Percentiles rank a stretch among this genome's conserved stretches.
phyloP scores from a whole-genome alignment of 768 basidiomycete species.

The Pholiota molesta region DNA sequence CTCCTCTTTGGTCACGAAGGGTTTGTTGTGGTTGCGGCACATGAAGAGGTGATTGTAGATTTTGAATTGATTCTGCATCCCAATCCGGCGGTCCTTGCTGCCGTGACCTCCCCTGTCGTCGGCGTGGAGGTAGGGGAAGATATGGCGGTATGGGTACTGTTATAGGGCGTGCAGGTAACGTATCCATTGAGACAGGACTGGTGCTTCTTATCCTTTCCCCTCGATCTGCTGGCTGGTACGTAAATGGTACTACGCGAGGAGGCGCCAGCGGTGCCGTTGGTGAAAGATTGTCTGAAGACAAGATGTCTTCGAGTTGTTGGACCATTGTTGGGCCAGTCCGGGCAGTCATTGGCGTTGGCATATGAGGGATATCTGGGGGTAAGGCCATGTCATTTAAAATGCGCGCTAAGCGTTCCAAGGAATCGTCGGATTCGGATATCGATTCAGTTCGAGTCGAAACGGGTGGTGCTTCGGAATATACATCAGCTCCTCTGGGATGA shows the following conservation, averaged over 20 bases:
- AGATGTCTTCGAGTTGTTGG: constrained; percentile 61
- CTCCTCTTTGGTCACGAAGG: background rate
- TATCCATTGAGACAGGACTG: constrained; percentile 36
- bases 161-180: constrained; percentile 28
- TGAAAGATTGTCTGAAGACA: constrained; percentile 48
- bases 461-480: constrained; percentile 1
- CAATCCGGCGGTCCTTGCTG: background rate
- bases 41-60: background rate
- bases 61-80: background rate
- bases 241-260: constrained; percentile 56
- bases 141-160: constrained; percentile 19
- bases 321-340: constrained; percentile 56
- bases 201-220: constrained; percentile 35
- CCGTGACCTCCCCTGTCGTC: background rate
- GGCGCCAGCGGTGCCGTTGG: constrained; percentile 46
- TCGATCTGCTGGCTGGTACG: constrained; percentile 51
- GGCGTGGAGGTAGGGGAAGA: background rate
- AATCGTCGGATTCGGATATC: constrained; percentile 31
- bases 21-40: background rate
- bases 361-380: constrained; percentile 26
- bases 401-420: constrained; percentile 30
- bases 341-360: constrained; percentile 49
- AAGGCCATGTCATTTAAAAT: constrained; percentile 26
- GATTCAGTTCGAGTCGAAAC: constrained; percentile 25
- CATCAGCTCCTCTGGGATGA: constrained; percentile 27